These are phyloP conservation scores for Dichotomopilus funicola DNA, from an alignment of 2,329 filamentous ascomycete genomes.

Conservation along the genomic window DNA sequence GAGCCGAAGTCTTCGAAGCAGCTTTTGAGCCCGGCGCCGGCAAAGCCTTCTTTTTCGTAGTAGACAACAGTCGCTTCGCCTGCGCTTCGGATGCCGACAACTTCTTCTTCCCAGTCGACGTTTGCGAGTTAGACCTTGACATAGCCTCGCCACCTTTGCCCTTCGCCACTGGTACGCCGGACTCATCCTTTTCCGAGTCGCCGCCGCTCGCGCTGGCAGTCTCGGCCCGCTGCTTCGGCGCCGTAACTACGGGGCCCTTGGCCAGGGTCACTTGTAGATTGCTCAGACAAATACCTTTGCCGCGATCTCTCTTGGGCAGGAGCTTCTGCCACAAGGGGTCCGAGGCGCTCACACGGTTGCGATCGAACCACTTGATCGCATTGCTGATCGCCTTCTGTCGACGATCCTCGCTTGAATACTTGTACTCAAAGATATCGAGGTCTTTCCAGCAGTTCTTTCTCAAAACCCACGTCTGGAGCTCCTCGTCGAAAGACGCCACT, in stretches of 20 bases:
- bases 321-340: conserved; percentile 57
- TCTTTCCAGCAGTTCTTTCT: conserved; percentile 56
- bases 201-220: conserved; percentile 36
- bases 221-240: conserved; percentile 48
- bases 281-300: conserved; percentile 55
- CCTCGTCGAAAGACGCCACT: conserved; percentile 47
- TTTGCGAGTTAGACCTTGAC: conserved; percentile 25
- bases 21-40: conserved; percentile 33
- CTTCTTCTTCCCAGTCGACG: conserved; percentile 55
- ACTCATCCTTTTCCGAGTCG: conserved; percentile 27
- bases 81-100: conserved; percentile 46
- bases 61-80: conserved; percentile 48
- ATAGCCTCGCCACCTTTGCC: conserved; percentile 34
- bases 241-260: conserved; percentile 41
- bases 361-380: conserved; percentile 54
- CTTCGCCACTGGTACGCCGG: conserved; percentile 32
- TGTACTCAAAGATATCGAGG: conserved; percentile 57
- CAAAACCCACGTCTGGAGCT: conserved; percentile 47
- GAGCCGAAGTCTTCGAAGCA: conserved; percentile 34
- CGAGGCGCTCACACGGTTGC: conserved; percentile 47
- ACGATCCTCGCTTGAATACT: conserved; percentile 47
- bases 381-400: conserved; percentile 56
- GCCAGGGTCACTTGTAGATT: conserved; percentile 54
- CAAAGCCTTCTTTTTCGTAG: conserved; percentile 36
- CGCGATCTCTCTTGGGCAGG: conserved; percentile 51